Conservation (phyloP, 805 yeast genomes). For the Starmerella asiatica region DNA sequence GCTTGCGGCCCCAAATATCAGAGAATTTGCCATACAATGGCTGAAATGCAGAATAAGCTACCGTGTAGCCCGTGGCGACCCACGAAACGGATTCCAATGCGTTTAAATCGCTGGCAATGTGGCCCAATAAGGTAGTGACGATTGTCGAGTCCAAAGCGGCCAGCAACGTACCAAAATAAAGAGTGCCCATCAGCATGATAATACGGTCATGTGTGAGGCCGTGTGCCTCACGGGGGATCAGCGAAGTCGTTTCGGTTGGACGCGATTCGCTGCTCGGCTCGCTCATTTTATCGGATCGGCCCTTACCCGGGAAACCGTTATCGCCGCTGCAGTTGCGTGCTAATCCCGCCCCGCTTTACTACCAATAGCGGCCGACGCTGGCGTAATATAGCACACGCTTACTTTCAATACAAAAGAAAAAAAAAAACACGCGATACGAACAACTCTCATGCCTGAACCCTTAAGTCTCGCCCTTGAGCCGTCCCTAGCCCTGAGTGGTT, state of each 20-base stretch:
- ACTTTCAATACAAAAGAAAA: too few relatives aligned
- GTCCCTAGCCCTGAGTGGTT: too few relatives aligned
- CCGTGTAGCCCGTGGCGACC: constrained; percentile 60
- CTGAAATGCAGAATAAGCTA: constrained; percentile 61
- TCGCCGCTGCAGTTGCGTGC: too few relatives aligned
- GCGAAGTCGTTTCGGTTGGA: constrained; percentile 6
- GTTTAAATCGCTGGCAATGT: constrained; percentile 46
- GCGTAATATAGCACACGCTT: too few relatives aligned
- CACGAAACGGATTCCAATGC: constrained; percentile 42
- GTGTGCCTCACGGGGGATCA: constrained; percentile 6
- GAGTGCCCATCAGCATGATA: constrained; percentile 18
- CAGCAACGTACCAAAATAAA: constrained; percentile 30
- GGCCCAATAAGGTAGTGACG: constrained; percentile 44
- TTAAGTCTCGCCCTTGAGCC: too few relatives aligned
- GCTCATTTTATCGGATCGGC: too few relatives aligned
- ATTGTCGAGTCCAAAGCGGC: constrained; percentile 48
- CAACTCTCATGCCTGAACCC: too few relatives aligned
- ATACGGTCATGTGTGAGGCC: constrained; percentile 11
- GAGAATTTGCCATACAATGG: constrained; percentile 59
- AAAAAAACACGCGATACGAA: too few relatives aligned
- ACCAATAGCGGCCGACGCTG: too few relatives aligned
- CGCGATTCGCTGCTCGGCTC: too few relatives aligned
- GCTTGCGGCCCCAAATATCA: constrained; percentile 38
- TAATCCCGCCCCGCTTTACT: too few relatives aligned
- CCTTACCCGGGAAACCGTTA: too few relatives aligned